These are phyloP conservation scores for Cryptomeria japonica DNA, from an alignment of 75 land plant species.

Conservation along the genomic window DNA sequence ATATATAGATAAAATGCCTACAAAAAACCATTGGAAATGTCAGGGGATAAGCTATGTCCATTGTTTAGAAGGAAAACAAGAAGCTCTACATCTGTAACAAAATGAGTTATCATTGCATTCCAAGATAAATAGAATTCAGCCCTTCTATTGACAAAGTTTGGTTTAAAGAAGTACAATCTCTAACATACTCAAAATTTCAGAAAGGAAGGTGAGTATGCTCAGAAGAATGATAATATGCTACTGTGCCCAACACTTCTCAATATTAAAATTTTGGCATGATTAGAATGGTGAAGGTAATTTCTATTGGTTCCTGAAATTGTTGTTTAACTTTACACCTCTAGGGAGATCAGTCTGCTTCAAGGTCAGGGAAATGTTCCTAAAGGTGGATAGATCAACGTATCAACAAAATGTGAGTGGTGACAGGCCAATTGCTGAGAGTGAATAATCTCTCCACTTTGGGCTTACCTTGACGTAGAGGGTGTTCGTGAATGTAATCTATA, in stretches of 20 bases:
- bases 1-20: background rate
- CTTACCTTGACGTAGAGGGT: too few relatives aligned
- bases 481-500: too few relatives aligned
- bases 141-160: background rate
- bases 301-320: too few relatives aligned
- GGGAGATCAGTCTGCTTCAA: too few relatives aligned
- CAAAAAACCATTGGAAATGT: background rate
- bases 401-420: too few relatives aligned
- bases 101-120: background rate
- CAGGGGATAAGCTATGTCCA: background rate
- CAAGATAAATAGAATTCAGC: background rate
- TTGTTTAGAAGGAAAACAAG: background rate
- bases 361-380: too few relatives aligned
- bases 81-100: background rate
- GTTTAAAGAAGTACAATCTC: background rate
- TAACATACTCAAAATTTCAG: background rate
- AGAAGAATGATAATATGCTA: background rate
- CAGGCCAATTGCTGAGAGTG: too few relatives aligned
- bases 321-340: too few relatives aligned
- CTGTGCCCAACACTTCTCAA: background rate
- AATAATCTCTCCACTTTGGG: too few relatives aligned
- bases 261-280: too few relatives aligned
- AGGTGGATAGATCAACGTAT: too few relatives aligned
- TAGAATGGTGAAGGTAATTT: too few relatives aligned
- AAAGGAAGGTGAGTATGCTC: background rate